Base-by-base conservation (phyloP, 257 asterid species). In the Rubia yunnanensis region DNA sequence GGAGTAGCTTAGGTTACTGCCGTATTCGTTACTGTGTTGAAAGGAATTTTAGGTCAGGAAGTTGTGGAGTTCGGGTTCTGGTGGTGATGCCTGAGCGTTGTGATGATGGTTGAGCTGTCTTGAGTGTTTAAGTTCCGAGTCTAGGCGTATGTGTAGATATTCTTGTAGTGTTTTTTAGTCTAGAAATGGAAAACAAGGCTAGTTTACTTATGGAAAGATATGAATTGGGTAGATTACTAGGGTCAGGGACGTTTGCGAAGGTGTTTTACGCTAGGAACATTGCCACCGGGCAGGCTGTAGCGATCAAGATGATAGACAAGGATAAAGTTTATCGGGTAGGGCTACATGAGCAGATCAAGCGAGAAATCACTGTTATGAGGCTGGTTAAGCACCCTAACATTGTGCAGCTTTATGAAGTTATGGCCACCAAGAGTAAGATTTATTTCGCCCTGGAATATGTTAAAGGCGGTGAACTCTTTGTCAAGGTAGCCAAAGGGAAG, bases 191-290 rank as follows among this genome's bases (percentile, higher is more conserved):
- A 58, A 72, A 63, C 32, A 85, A 63, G 22, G 78, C 70, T 11
- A 55, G 64, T 66, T 50, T 87, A 34, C 57, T 90, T 77, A 80
- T 90, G 97, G 78, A 82, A 73, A 73, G 74, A 64, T 90, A 87
- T 22, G 97, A 90, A 62, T 26, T 87, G 22, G 97, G 97, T 27
- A 83, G 92, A 74, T 72, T 90, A 48, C 79, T 90, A 41, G 97
- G 97, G 31, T 88, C 84, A 80, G 97, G 97, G 6, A 76, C 96
- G 9, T 90, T 90, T 60, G 97, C 95, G 1, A 90, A 90, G 76
- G 96, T 90, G 17, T 86, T 73, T 65, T 77, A 76, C 55, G 96
- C 77, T 1, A 80, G 92, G 78, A 76, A 84, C 66, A 41, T 85
- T 65, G 71, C 34, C 23, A 85, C 92, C 0, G 91, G 91, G 46